Evolutionary conservation across 306 rosid genomes (phyloP).

Genomic region (Vachellia pachyceras): DNA sequence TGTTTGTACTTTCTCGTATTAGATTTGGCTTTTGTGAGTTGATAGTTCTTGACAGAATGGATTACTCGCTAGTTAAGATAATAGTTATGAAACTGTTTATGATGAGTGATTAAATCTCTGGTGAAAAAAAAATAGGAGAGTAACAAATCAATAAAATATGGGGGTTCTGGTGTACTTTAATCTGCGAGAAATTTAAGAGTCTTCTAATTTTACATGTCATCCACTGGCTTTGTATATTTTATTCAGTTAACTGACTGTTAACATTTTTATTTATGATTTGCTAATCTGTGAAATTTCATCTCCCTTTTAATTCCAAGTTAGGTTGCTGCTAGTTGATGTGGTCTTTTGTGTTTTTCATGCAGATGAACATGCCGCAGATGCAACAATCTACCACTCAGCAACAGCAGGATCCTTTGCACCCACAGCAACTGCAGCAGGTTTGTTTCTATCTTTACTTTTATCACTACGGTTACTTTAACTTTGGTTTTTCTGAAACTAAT

Average conservation of each 20-base stretch:
- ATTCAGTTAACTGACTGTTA: slow-evolving; percentile 11
- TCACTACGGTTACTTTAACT: slow-evolving; percentile 13
- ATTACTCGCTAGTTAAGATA: not conserved
- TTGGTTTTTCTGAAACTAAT: slow-evolving; percentile 32
- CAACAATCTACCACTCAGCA: slow-evolving; percentile 87
- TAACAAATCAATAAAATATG: not conserved
- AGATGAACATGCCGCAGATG: slow-evolving; percentile 80
- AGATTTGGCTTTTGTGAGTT: not conserved
- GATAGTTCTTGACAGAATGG: not conserved
- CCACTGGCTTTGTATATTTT: not conserved
- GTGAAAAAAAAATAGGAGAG: not conserved
- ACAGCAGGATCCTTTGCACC: slow-evolving; percentile 83
- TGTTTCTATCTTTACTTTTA: slow-evolving; percentile 32
- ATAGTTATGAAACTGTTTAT: not conserved
- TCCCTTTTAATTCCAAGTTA: not conserved
- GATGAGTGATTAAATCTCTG: not conserved
- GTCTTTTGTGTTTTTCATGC: slow-evolving; percentile 43
- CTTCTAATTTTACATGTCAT: not conserved
- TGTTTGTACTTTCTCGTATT: not conserved
- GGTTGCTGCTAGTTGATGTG: slow-evolving; percentile 22
- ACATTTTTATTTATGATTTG: not conserved
- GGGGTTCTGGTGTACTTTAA: not conserved
- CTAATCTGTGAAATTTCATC: not conserved
- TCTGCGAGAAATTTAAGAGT: not conserved
- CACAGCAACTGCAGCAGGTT: slow-evolving; percentile 87